These are phyloP conservation scores for Lecanicillium sp. DNA, from an alignment of 2,329 filamentous ascomycete genomes.

Conservation along the genomic window DNA sequence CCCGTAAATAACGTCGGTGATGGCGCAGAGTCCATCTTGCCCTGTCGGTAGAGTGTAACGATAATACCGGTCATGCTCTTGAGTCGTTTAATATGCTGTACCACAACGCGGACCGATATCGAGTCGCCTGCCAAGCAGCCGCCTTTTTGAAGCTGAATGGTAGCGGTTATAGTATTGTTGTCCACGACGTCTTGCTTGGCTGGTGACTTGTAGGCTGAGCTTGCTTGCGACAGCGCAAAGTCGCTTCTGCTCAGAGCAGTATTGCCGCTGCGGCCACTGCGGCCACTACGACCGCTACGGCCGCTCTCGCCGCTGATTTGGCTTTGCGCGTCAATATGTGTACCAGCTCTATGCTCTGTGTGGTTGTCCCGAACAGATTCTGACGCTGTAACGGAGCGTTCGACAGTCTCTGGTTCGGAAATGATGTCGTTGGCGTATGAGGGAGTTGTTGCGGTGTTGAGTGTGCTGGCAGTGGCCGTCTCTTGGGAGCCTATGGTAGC, in stretches of 20 bases:
- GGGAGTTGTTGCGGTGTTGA: too few relatives aligned
- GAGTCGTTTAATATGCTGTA: slow-evolving; percentile 83
- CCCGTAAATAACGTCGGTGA: slow-evolving; percentile 40
- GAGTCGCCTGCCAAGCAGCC: slow-evolving; percentile 82
- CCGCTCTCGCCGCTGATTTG: slow-evolving; percentile 65
- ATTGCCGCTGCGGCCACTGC: slow-evolving; percentile 50
- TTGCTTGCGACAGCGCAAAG: slow-evolving; percentile 27
- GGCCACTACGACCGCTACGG: slow-evolving; percentile 54
- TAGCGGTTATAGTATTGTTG: slow-evolving; percentile 78
- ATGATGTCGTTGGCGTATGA: slow-evolving; percentile 20
- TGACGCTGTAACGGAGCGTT: slow-evolving; percentile 31
- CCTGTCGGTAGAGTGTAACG: slow-evolving; percentile 84
- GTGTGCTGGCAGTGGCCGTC: background rate
- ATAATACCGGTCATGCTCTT: slow-evolving; percentile 91
- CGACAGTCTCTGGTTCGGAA: slow-evolving; percentile 28
- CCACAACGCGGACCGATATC: slow-evolving; percentile 69
- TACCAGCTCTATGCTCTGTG: slow-evolving; percentile 31
- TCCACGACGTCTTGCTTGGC: slow-evolving; percentile 39
- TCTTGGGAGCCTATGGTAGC: slow-evolving; percentile 35
- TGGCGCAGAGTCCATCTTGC: slow-evolving; percentile 74
- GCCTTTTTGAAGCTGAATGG: slow-evolving; percentile 71
- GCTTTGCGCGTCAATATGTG: slow-evolving; percentile 52
- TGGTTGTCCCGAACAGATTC: slow-evolving; percentile 30
- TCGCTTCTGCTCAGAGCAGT: slow-evolving; percentile 50
- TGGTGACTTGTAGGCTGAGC: slow-evolving; percentile 19